Evolutionary conservation across 2,329 filamentous ascomycete genomes (phyloP).

Genomic region (Fonsecaea nubica): DNA sequence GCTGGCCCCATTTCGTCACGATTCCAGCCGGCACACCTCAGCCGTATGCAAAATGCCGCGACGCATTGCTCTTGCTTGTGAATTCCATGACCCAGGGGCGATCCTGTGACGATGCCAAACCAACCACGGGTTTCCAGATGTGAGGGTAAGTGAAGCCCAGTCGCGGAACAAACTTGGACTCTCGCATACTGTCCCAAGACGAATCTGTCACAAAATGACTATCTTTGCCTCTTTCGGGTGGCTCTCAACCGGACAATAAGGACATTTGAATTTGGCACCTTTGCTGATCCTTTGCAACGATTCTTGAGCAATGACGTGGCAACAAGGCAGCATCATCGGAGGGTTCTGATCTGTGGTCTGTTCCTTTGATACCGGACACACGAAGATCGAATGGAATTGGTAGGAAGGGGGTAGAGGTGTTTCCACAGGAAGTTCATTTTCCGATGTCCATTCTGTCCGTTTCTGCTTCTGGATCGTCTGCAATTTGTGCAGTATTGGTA

Average conservation of each 20-base stretch:
- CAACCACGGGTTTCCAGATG: neutral
- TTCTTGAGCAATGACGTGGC: conserved; percentile 89
- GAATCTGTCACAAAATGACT: conserved; percentile 66
- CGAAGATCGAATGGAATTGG: conserved; percentile 93
- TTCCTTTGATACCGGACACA: conserved; percentile 95
- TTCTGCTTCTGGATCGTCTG: conserved; percentile 86
- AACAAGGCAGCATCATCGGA: conserved; percentile 95
- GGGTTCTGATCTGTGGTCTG: conserved; percentile 93
- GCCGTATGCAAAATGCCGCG: neutral
- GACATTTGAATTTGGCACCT: conserved; percentile 85
- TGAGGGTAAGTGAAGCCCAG: neutral
- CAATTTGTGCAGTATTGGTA: conserved; percentile 87
- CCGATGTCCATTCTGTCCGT: conserved; percentile 92
- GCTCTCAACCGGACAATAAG: conserved; percentile 90
- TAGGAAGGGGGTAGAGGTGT: conserved; percentile 69
- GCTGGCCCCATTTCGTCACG: neutral
- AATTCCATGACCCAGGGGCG: neutral
- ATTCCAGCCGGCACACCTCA: neutral
- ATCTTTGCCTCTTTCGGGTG: conserved; percentile 75
- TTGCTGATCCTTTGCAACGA: conserved; percentile 81
- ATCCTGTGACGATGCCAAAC: neutral
- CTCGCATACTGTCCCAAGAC: neutral
- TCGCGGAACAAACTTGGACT: neutral
- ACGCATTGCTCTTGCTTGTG: neutral
- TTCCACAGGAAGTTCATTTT: conserved; percentile 84